These are phyloP conservation scores for Xylaria scruposa DNA, from an alignment of 495 filamentous ascomycete genomes.

Conservation along the genomic window DNA sequence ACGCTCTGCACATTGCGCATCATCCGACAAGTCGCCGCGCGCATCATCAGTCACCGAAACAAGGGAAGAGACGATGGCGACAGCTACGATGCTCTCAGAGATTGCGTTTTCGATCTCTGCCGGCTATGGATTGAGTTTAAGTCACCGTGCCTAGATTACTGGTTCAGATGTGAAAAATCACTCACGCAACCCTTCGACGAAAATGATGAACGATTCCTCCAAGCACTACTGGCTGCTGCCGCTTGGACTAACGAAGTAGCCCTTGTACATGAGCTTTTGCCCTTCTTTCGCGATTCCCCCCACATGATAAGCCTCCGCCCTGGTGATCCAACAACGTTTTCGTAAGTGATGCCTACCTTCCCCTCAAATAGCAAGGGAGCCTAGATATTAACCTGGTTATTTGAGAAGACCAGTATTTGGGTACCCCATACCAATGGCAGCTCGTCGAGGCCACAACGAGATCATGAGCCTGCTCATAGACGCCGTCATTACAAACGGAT, in stretches of 20 bases:
- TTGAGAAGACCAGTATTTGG: conserved; percentile 3
- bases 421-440: not conserved
- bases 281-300: not conserved
- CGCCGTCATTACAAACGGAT: not conserved
- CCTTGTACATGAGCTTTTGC: conserved; percentile 7
- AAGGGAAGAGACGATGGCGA: conserved; percentile 13
- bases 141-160: too few relatives aligned
- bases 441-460: conserved; percentile 13
- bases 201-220: not conserved
- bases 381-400: not conserved
- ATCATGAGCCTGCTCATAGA: conserved; percentile 6
- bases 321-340: not conserved
- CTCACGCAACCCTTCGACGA: not conserved
- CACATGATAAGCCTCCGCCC: not conserved
- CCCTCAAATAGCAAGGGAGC: conserved; percentile 5
- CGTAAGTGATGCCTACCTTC: not conserved
- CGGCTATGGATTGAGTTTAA: not conserved
- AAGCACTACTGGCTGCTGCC: conserved; percentile 16
- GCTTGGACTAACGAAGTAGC: conserved; percentile 14
- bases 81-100: conserved; percentile 2
- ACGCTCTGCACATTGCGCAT: not conserved
- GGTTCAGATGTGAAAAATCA: too few relatives aligned
- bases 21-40: conserved; percentile 13
- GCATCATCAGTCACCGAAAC: conserved; percentile 13
- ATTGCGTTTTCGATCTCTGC: conserved; percentile 13